Conservation (phyloP, 2,329 filamentous ascomycete species). For the Aaosphaeria arxii region DNA sequence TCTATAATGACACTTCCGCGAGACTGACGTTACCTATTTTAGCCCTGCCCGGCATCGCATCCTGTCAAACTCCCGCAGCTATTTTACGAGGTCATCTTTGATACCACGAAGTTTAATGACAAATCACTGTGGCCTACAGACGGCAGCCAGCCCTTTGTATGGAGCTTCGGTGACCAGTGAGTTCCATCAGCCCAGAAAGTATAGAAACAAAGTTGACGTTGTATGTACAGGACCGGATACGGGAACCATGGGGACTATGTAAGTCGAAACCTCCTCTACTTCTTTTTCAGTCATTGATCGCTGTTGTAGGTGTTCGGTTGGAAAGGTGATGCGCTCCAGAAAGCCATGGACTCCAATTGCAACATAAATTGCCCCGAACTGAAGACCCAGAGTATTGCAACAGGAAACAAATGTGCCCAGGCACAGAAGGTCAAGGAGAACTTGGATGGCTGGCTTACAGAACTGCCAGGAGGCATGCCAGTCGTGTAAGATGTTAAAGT, state of each 20-base stretch:
- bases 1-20: no score
- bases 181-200: background rate
- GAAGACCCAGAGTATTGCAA: slow-evolving; percentile 44
- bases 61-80: slow-evolving; percentile 33
- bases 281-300: background rate
- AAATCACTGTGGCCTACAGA: slow-evolving; percentile 14
- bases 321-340: slow-evolving; percentile 49
- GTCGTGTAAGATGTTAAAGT: background rate
- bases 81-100: slow-evolving; percentile 19
- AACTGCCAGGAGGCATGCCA: slow-evolving; percentile 16
- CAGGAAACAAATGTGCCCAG: slow-evolving; percentile 58
- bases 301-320: slow-evolving; percentile 44
- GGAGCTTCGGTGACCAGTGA: slow-evolving; percentile 33
- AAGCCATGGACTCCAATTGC: slow-evolving; percentile 19
- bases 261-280: slow-evolving; percentile 1
- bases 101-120: slow-evolving; percentile 34
- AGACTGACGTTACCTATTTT: no score
- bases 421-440: slow-evolving; percentile 68
- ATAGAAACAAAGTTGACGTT: no score
- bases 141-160: slow-evolving; percentile 28
- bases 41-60: slow-evolving; percentile 50
- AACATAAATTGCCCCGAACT: slow-evolving; percentile 41
- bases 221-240: slow-evolving; percentile 34
- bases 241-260: slow-evolving; percentile 51
- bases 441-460: slow-evolving; percentile 69